Evolutionary conservation across 306 rosid genomes (phyloP), one percentile per base, ranked within the genome.

Genomic region (Argentina anserina): DNA sequence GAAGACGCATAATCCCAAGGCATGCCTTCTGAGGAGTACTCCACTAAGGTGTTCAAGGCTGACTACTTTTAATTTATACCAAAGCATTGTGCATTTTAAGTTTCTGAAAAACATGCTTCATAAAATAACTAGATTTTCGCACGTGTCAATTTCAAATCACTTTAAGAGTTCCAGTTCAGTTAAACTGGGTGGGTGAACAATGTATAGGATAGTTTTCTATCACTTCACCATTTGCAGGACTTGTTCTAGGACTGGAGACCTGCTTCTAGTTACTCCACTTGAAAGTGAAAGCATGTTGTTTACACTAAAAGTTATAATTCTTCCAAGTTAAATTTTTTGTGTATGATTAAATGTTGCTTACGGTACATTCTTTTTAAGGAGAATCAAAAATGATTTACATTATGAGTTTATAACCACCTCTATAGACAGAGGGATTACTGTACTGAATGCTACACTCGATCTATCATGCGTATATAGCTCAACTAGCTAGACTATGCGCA

Each of bases 11-110:
- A 79, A 84, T 69, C 78, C 79, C 78, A 26, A 71, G 63, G 63
- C 63, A 58, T 55, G 86, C 71, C 59, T 42, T 7, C 55, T 41
- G 67, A 70, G 75, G 50, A 20, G 21, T n/a, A n/a, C n/a, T 71
- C 75, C 77, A 78, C 65, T 56, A 33, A 56, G 40, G 34, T 39
- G 43, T 36, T 43, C 34, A 65, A 73, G 75, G 72, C 83, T 72
- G 80, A 71, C 78, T 65, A 47, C 85, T 78, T 81, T 81, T 65
- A 47, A 83, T 78, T 81, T 81, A 4, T 41, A 63, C 3, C 53
- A 75, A 70, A 67, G 65, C 53, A 61, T 8, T 12, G 23, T 28
- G 33, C 29, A 20, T 60, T 78, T 56, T 56, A 49, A 50, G 13
- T 41, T 56, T 47, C 12, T 31, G 39, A 17, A 21, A 43, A 18